phyloP scores from a whole-genome alignment of 2,329 filamentous ascomycete species.

The Ascochyta lentis region DNA sequence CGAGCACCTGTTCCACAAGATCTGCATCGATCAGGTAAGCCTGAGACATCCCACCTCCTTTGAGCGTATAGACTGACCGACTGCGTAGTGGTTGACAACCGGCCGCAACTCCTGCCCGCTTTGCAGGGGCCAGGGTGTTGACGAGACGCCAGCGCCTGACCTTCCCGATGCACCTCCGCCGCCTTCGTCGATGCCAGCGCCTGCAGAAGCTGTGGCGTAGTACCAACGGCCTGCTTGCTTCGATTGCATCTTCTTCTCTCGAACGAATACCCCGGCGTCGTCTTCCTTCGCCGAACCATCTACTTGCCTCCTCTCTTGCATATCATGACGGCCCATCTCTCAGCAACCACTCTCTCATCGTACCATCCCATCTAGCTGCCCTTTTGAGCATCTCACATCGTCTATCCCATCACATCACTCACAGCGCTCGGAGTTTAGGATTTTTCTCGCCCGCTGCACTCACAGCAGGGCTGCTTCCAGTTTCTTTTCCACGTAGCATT shows the following conservation, averaged over 20 bases:
- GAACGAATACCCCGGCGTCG: slow-evolving; percentile 6
- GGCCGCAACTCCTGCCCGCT: slow-evolving; percentile 69
- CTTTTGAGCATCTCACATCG: too few relatives aligned
- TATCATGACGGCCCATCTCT: slow-evolving; percentile 1
- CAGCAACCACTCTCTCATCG: background rate
- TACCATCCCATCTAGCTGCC: too few relatives aligned
- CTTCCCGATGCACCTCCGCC: slow-evolving; percentile 10
- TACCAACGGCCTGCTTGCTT: slow-evolving; percentile 2
- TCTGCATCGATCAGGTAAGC: slow-evolving; percentile 73
- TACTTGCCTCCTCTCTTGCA: slow-evolving; percentile 2
- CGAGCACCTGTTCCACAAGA: slow-evolving; percentile 70
- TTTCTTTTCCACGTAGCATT: background rate
- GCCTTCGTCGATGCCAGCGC: slow-evolving; percentile 20
- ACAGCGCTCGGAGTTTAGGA: slow-evolving; percentile 14
- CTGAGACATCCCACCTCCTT: background rate
- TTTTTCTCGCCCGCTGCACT: background rate
- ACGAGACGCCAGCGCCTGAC: slow-evolving; percentile 50
- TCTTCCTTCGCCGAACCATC: background rate
- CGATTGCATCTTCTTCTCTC: background rate
- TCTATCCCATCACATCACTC: background rate
- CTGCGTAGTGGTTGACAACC: slow-evolving; percentile 68
- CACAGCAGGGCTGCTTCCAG: background rate
- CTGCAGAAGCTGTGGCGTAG: slow-evolving; percentile 17
- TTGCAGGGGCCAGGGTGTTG: slow-evolving; percentile 65
- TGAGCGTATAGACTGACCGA: slow-evolving; percentile 16